Evolutionary conservation across 2,329 filamentous ascomycete genomes (phyloP).

Genomic region (Colletotrichum australisinense): DNA sequence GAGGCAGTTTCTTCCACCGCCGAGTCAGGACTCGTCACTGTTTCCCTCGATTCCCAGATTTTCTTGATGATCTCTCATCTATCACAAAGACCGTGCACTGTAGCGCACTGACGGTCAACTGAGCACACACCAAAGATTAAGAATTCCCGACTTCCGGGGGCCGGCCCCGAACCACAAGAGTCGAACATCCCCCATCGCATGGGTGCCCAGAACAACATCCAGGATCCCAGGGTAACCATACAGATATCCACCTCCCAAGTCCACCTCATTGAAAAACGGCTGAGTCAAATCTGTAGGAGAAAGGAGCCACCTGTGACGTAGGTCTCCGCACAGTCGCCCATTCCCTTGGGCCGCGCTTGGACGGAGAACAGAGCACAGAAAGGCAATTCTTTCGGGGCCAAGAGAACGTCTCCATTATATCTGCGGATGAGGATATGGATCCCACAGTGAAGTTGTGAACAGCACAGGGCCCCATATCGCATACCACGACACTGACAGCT

Average conservation of each 20-base stretch:
- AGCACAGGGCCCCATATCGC: not conserved
- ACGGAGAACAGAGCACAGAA: conserved; percentile 1
- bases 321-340: conserved; percentile 17
- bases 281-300: conserved; percentile 4
- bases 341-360: conserved; percentile 27
- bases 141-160: conserved; percentile 12
- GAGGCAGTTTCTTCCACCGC: not conserved
- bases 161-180: conserved; percentile 9
- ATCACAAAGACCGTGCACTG: conserved; percentile 12
- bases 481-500: not conserved
- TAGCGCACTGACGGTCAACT: not conserved
- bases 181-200: conserved; percentile 3
- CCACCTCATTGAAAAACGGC: not conserved
- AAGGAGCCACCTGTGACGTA: conserved; percentile 28
- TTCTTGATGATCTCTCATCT: conserved; percentile 8
- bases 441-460: not conserved
- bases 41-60: conserved; percentile 1
- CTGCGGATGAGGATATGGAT: not conserved
- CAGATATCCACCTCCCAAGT: conserved; percentile 4
- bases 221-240: not conserved
- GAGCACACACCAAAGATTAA: not conserved
- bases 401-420: not conserved
- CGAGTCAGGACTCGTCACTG: not conserved
- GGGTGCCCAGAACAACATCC: not conserved
- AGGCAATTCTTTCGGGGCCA: not conserved